Evolutionary conservation across 192 early-diverging fungal genomes (phyloP).

Genomic region (Coemansia asiatica): DNA sequence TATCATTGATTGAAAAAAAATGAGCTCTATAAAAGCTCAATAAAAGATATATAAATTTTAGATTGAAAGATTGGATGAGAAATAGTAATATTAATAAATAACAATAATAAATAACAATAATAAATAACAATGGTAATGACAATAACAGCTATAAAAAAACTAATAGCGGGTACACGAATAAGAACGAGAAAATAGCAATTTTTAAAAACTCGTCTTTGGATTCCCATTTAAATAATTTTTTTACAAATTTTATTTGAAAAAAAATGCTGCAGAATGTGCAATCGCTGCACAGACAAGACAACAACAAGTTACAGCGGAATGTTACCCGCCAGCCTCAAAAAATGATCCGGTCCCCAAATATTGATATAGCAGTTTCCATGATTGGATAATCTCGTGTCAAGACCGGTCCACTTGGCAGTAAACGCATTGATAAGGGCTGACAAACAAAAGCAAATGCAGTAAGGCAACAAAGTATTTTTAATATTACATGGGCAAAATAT

Average conservation of each 20-base stretch:
- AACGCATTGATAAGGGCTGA: background rate
- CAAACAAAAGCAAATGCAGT: background rate
- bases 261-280: slow-evolving; percentile 5
- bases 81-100: too few species aligned
- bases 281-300: background rate
- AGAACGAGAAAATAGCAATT: too few species aligned
- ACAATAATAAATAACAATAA: slow-evolving; percentile 2
- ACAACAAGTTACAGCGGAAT: background rate
- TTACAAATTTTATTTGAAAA: background rate
- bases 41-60: too few species aligned
- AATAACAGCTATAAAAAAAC: too few species aligned
- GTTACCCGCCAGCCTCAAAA: background rate
- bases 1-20: background rate
- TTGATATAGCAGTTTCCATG: background rate
- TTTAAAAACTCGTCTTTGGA: too few species aligned
- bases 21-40: background rate
- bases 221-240: too few species aligned
- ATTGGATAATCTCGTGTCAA: background rate
- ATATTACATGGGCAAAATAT: background rate
- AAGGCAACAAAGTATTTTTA: background rate
- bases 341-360: background rate
- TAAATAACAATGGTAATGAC: background rate
- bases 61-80: too few species aligned
- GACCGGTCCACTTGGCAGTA: background rate
- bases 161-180: background rate